Conservation (phyloP, 352 stramenopile genomes). For the Phytophthora idaei region DNA sequence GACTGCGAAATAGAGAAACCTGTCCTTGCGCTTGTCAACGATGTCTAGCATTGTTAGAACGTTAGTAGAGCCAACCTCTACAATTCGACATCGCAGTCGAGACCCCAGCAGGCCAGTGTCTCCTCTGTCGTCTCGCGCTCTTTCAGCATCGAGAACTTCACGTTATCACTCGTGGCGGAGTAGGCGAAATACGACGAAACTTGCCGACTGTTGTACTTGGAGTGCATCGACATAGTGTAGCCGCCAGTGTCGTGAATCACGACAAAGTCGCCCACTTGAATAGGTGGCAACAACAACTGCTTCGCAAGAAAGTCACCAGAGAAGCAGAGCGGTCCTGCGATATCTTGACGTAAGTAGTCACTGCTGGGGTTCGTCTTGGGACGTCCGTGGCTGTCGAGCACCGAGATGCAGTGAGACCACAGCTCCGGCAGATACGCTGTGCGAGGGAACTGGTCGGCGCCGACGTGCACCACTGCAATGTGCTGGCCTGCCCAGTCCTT, state of each 20-base stretch:
- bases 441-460: constrained; percentile 90
- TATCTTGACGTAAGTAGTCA: constrained; percentile 74
- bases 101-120: constrained; percentile 72
- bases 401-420: constrained; percentile 85
- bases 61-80: constrained; percentile 6
- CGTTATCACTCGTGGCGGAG: constrained; percentile 19
- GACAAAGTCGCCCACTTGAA: constrained; percentile 74
- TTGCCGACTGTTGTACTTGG: constrained; percentile 89
- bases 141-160: constrained; percentile 70
- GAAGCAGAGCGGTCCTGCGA: constrained; percentile 93
- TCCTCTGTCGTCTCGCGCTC: constrained; percentile 71
- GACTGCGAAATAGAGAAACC: constrained; percentile 27
- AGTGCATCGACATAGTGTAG: constrained; percentile 90
- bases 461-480: constrained; percentile 90
- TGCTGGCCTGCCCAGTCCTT: constrained; percentile 84
- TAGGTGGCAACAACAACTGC: constrained; percentile 71
- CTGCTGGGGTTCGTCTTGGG: constrained; percentile 44
- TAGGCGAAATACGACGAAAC: constrained; percentile 75
- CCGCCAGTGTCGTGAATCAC: constrained; percentile 89
- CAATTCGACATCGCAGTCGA: constrained; percentile 51
- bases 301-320: constrained; percentile 90
- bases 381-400: constrained; percentile 59
- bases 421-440: constrained; percentile 85
- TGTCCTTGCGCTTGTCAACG: constrained; percentile 14
- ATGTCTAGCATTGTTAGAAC: neutral